Evolutionary conservation across 371 early-diverging fungal genomes (phyloP), one percentile per base, ranked within the genome.

Genomic region (Choanephora cucurbitarum): DNA sequence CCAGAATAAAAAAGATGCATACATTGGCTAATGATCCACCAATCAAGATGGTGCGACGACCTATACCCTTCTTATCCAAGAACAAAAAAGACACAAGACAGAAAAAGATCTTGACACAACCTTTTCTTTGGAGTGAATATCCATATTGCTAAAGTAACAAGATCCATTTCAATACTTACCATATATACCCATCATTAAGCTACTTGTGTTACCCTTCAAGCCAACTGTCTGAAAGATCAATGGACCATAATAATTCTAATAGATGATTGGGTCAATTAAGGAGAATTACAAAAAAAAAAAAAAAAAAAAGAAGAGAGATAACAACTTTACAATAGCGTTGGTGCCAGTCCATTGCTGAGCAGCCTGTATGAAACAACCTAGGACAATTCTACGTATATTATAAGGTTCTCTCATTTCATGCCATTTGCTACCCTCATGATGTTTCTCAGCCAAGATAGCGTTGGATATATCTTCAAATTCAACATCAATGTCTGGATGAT

Each of bases 331-430:
- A 53, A 85, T 76, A 22, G 78, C 77, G 64, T 85, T 87, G 60
- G 86, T 84, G 28, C 89, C 89, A 5, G 84, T 85, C 22, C 86
- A 75, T 66, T 88, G 88, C 49, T 86, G 84, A 52, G 85, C 62
- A 21, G 76, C 28, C 59, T 67, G 65, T 40, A 64, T 86, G 83
- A 60, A 88, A 70, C 41, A 77, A 44, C 42, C 87, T 48, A 32
- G 79, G 84, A 32, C 87, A 65, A 81, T 55, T 11, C 82, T 56
- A 42, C 90, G 83, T 15, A 75, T 67, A 40, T 73, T 59, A 55
- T 82, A 70, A 11, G 83, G 82, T 3, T 63, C 55, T 55, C 85
- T 60, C 45, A 93, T 70, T 56, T 91, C 88, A 2, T 39, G 3
- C 70, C 86, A 91, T 23, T 71, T 70, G 49, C 80, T 82, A 9